Evolutionary conservation across 352 stramenopile genomes (phyloP).

Genomic region (Plasmopara muralis): DNA sequence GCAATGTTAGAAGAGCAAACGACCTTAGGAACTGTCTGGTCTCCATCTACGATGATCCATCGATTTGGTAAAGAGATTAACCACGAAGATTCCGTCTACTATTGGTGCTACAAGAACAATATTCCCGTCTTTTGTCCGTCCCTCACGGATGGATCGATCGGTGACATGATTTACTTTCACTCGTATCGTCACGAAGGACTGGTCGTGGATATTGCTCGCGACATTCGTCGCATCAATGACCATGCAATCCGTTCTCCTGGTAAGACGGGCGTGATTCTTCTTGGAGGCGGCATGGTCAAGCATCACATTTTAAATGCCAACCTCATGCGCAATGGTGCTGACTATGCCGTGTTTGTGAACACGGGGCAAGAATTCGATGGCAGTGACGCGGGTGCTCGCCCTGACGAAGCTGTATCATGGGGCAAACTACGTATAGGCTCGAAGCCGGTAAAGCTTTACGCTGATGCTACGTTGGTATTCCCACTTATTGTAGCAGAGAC

Average conservation of each 20-base stretch:
- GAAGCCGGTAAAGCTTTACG: slow-evolving; percentile 95
- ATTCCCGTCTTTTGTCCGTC: slow-evolving; percentile 99
- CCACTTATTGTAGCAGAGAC: slow-evolving; percentile 98
- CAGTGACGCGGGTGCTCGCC: slow-evolving; percentile 95
- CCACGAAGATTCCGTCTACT: slow-evolving; percentile 97
- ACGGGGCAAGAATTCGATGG: slow-evolving; percentile 98
- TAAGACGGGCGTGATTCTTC: slow-evolving; percentile 96
- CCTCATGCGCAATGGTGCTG: slow-evolving; percentile 99
- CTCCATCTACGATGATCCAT: slow-evolving; percentile 96
- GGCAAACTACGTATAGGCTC: slow-evolving; percentile 95
- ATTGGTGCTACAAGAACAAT: slow-evolving; percentile 99
- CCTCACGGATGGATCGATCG: slow-evolving; percentile 98
- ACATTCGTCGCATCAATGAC: slow-evolving; percentile 98
- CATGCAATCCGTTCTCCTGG: slow-evolving; percentile 91
- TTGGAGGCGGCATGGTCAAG: slow-evolving; percentile 97
- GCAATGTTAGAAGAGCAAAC: slow-evolving; percentile 98
- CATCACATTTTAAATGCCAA: slow-evolving; percentile 99
- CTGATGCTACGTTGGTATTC: slow-evolving; percentile 98
- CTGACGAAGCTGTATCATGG: slow-evolving; percentile 99
- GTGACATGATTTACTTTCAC: slow-evolving; percentile 99
- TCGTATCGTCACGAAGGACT: slow-evolving; percentile 98
- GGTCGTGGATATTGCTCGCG: slow-evolving; percentile 94
- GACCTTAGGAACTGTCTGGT: slow-evolving; percentile 88
- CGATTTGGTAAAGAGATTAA: slow-evolving; percentile 97
- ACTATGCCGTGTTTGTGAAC: slow-evolving; percentile 99